phyloP scores from a whole-genome alignment of 306 rosid genomes.

The Gleditsia sinensis region DNA sequence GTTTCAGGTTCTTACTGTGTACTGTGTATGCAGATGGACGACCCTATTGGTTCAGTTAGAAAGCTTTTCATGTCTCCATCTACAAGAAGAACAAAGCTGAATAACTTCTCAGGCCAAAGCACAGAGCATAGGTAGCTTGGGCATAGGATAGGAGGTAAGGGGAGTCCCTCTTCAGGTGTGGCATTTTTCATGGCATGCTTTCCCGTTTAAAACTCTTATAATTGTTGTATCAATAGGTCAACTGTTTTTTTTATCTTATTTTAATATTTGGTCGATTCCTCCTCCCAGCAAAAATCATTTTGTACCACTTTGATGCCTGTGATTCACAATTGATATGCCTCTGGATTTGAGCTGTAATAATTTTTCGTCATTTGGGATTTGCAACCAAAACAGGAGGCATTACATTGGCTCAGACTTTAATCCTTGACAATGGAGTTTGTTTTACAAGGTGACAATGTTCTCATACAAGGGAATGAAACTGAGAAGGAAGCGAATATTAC shows the following conservation, averaged over 20 bases:
- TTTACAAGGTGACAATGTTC: not conserved
- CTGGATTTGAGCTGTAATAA: not conserved
- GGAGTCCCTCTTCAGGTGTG: not conserved
- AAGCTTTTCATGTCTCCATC: constrained; percentile 59
- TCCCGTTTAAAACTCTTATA: not conserved
- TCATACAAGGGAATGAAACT: not conserved
- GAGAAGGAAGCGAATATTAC: not conserved
- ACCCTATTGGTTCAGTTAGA: constrained; percentile 55
- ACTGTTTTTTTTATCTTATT: not conserved
- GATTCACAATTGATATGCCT: not conserved
- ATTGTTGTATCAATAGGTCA: not conserved
- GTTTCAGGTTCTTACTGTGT: not conserved
- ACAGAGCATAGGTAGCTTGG: constrained; percentile 3
- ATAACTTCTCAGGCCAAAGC: constrained; percentile 21
- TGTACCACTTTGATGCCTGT: not conserved
- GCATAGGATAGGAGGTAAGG: too few species aligned
- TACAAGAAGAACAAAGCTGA: constrained; percentile 47
- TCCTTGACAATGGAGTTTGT: not conserved
- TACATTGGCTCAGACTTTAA: not conserved
- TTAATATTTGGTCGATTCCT: not conserved
- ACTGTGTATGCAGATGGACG: constrained; percentile 55
- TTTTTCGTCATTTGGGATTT: constrained; percentile 5
- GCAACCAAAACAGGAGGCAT: not conserved
- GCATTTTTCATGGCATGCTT: not conserved
- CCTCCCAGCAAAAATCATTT: not conserved